phyloP scores from a whole-genome alignment of 2,329 filamentous ascomycete genomes.

The Clonostachys byssicola region DNA sequence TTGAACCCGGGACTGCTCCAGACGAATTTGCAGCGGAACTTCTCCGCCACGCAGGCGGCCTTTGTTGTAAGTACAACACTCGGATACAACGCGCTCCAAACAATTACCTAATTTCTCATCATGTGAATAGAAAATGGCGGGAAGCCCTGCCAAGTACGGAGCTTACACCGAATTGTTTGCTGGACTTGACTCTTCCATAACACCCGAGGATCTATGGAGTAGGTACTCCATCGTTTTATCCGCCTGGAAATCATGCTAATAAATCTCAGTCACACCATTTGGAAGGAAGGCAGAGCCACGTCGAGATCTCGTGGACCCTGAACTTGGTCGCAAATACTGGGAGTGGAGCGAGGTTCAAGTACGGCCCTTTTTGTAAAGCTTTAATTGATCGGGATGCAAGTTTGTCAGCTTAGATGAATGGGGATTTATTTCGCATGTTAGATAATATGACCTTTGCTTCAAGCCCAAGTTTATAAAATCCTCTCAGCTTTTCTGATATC shows the following conservation, averaged over 20 bases:
- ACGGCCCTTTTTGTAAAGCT: conserved; percentile 8
- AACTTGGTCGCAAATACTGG: conserved; percentile 29
- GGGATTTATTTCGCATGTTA: no score
- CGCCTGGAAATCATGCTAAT: background rate
- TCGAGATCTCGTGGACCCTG: conserved; percentile 19
- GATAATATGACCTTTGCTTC: no score
- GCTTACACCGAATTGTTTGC: conserved; percentile 45
- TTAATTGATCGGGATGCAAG: no score
- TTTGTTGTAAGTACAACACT: background rate
- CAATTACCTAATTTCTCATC: no score
- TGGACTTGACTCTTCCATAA: conserved; percentile 35
- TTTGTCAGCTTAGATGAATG: no score
- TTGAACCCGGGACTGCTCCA: conserved; percentile 19
- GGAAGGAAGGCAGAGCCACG: conserved; percentile 27
- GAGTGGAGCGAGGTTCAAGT: conserved; percentile 34
- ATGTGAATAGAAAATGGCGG: conserved; percentile 1
- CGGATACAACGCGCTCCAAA: no score
- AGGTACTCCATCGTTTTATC: background rate
- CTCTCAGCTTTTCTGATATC: no score
- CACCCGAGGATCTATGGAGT: conserved; percentile 26
- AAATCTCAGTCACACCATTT: conserved; percentile 17
- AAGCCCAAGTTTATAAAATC: no score
- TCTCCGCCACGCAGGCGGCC: background rate
- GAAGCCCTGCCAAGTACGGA: conserved; percentile 24
- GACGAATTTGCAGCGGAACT: conserved; percentile 1